Base-by-base conservation (phyloP, 208 protist genomes). In the Sergeia podlipaevii region DNA sequence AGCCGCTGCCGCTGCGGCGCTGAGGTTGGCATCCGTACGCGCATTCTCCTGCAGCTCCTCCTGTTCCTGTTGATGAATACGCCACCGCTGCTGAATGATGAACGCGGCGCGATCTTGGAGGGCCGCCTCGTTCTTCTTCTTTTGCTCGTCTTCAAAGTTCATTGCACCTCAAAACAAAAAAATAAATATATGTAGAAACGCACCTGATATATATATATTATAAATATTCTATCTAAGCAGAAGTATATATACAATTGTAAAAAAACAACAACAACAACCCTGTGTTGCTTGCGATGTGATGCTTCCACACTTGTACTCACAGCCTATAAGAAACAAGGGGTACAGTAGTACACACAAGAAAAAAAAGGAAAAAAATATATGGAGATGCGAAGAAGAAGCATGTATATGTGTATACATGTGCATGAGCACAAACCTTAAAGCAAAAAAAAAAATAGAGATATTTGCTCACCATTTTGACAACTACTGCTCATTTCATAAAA, bases 81-180 rank as follows among this genome's bases (percentile, higher is more conserved):
- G 65, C 88, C 88, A 95, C 15, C 68, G 65, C 23, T 60, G 50
- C 68, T 95, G 88, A 24, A 95, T 91, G n/a, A 83, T 47, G 7
- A 39, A 38, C 0, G 84, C 88, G 1, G 88, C 88, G 18, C 54
- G 52, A 11, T 60, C 47, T 51, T 85, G 77, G 52, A 37, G 36
- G 7, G 51, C 51, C 62, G 85, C 77, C 29, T 91, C 84, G 5
- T 66, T 65, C 27, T 65, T 38, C 52, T 66, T 66, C 55, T 57
- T 45, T 49, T 80, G 67, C 21, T 73, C 65, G 29, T 82, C 76
- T 33, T 80, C 71, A 41, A 74, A 78, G 60, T 70, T 75, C 46
- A 20, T 28, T 10, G 46, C 6, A 11, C 18, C n/a, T 47, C 10
- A n/a, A 47, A n/a, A 21, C 15, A 11, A 11, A 38, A 38, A n/a